Percentiles rank a stretch among this genome's conserved stretches.
phyloP scores from a whole-genome alignment of 2,329 filamentous ascomycete genomes.

The Leptographium flavum region DNA sequence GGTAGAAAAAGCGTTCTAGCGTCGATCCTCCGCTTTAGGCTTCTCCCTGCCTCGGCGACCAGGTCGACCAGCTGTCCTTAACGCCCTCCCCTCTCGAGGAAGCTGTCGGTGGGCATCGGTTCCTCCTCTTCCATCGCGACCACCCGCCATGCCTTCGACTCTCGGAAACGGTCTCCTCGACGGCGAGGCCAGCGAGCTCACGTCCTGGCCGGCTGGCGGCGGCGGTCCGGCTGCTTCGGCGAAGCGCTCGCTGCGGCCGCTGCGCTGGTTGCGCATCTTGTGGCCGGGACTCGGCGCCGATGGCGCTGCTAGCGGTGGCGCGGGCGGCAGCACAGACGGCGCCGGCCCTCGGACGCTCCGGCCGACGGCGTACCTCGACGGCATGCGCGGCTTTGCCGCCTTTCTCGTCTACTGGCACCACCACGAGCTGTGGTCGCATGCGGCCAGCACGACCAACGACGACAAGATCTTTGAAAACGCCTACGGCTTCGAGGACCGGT shows the following conservation, averaged over 20 bases:
- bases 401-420: constrained; percentile 52
- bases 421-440: constrained; percentile 43
- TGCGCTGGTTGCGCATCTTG: constrained; percentile 15
- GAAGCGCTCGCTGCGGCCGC: constrained; percentile 11
- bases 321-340: background rate
- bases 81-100: background rate
- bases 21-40: background rate
- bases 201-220: constrained; percentile 1
- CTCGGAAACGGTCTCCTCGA: constrained; percentile 5
- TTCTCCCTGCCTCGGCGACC: no score
- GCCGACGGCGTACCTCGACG: constrained; percentile 48
- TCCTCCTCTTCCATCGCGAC: background rate
- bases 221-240: background rate
- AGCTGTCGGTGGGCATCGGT: background rate
- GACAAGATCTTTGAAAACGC: constrained; percentile 33
- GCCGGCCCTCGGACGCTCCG: constrained; percentile 25
- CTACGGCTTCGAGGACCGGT: constrained; percentile 33
- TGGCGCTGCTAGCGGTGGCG: background rate
- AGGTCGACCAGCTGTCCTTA: no score
- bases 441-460: constrained; percentile 12
- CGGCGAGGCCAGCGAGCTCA: constrained; percentile 1
- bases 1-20: background rate
- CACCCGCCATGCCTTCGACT: constrained; percentile 1
- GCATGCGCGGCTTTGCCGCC: constrained; percentile 51
- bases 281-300: background rate